Evolutionary conservation across 768 basidiomycete genomes (phyloP).

Genomic region (Trametes maxima): DNA sequence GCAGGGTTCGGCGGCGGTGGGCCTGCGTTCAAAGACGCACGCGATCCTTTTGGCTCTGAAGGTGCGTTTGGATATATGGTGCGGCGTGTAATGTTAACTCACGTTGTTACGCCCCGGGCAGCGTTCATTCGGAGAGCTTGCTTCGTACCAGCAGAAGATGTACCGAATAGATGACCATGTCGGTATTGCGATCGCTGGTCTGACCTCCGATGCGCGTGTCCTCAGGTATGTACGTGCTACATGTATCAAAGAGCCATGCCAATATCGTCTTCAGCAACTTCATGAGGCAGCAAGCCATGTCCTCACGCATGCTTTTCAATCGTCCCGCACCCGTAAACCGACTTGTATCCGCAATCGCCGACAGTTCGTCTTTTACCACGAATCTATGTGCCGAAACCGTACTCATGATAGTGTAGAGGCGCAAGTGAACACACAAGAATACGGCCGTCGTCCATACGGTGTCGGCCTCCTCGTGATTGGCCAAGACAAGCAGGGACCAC

Average conservation of each 20-base stretch:
- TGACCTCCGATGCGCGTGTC: conserved; percentile 97
- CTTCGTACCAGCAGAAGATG: conserved; percentile 99
- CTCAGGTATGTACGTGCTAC: conserved; percentile 67
- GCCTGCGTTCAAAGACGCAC: conserved; percentile 93
- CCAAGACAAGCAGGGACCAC: conserved; percentile 94
- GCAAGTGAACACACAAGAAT: conserved; percentile 98
- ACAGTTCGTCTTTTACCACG: conserved; percentile 62
- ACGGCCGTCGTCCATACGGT: conserved; percentile 95
- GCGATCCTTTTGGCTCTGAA: conserved; percentile 91
- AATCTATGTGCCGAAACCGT: neutral
- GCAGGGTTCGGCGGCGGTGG: conserved; percentile 99
- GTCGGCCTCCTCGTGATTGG: conserved; percentile 99
- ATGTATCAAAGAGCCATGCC: neutral
- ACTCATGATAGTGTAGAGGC: conserved; percentile 62
- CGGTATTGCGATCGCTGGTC: conserved; percentile 99
- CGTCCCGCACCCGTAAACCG: conserved; percentile 93
- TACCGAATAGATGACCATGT: conserved; percentile 99
- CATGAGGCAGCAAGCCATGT: conserved; percentile 99
- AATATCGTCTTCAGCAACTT: conserved; percentile 69
- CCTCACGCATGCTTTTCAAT: conserved; percentile 92
- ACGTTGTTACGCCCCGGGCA: conserved; percentile 36
- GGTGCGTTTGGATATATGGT: conserved; percentile 44
- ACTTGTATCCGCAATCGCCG: conserved; percentile 90
- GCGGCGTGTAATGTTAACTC: neutral
- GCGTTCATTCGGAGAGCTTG: conserved; percentile 97